Conservation (phyloP, 2,329 filamentous ascomycete genomes). For the Elsinoe necatrix region DNA sequence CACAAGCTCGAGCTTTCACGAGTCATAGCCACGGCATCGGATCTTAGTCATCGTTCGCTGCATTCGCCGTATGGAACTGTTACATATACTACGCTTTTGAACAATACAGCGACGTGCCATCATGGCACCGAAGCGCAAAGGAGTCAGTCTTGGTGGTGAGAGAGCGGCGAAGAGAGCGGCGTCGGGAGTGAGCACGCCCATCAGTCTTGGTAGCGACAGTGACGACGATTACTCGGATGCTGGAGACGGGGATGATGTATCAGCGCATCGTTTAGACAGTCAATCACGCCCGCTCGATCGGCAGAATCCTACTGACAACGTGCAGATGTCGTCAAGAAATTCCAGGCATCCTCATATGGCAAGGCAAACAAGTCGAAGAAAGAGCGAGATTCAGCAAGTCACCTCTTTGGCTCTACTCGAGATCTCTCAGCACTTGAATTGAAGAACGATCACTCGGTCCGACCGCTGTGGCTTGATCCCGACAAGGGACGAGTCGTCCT, state of each 20-base stretch:
- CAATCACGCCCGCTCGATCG: conserved; percentile 20
- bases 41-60: conserved; percentile 6
- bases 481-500: conserved; percentile 78
- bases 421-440: conserved; percentile 77
- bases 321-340: conserved; percentile 42
- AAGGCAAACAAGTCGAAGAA: conserved; percentile 36
- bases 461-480: conserved; percentile 90
- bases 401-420: conserved; percentile 47
- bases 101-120: not conserved
- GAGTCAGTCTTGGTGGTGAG: conserved; percentile 29
- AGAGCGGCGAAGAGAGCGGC: conserved; percentile 32
- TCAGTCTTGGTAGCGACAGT: conserved; percentile 40
- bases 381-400: conserved; percentile 47
- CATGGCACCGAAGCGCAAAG: conserved; percentile 34
- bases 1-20: conserved; percentile 6
- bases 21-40: conserved; percentile 12
- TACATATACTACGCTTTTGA: conserved; percentile 19
- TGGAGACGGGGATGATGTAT: conserved; percentile 22
- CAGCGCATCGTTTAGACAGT: conserved; percentile 33
- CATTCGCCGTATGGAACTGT: not conserved
- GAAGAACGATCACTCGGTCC: conserved; percentile 81
- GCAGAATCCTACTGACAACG: conserved; percentile 20
- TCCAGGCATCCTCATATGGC: conserved; percentile 45
- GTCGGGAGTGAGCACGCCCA: conserved; percentile 35
- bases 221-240: conserved; percentile 50